A percentile compares a stretch with the other conserved stretches of the same genome.
These are phyloP conservation scores for Rhinocladiella similis DNA, from an alignment of 2,329 filamentous ascomycete species.

Conservation along the genomic window DNA sequence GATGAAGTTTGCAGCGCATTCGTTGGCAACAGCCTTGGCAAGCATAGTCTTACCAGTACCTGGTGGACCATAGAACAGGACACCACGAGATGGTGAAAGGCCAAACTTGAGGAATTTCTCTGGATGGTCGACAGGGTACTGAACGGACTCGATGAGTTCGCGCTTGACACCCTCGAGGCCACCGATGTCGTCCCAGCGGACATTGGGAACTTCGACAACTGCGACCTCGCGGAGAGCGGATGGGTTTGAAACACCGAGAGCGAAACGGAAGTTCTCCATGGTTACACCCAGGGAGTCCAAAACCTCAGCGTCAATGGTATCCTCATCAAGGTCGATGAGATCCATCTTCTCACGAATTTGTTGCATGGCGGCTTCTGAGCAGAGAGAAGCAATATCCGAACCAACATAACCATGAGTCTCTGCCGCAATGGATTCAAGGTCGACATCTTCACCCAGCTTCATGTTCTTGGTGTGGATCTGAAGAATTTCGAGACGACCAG, in stretches of 20 bases:
- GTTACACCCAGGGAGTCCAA: slow-evolving; percentile 97
- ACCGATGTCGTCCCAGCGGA: slow-evolving; percentile 99
- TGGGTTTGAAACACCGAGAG: slow-evolving; percentile 96
- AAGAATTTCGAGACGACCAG: slow-evolving; percentile 96
- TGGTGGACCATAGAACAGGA: slow-evolving; percentile 96
- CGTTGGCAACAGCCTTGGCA: slow-evolving; percentile 98
- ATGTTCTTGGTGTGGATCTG: slow-evolving; percentile 99
- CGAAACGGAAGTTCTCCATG: slow-evolving; percentile 99
- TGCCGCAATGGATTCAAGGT: slow-evolving; percentile 91
- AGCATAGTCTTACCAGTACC: slow-evolving; percentile 99
- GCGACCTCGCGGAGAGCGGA: slow-evolving; percentile 98
- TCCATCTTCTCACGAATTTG: slow-evolving; percentile 99
- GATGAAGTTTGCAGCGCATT: slow-evolving; percentile 99
- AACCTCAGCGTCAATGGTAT: slow-evolving; percentile 98
- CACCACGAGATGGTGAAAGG: slow-evolving; percentile 94
- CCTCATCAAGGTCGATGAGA: slow-evolving; percentile 96
- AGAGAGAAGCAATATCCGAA: slow-evolving; percentile 96
- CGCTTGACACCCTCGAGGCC: slow-evolving; percentile 98
- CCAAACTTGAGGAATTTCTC: slow-evolving; percentile 99
- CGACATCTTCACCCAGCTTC: slow-evolving; percentile 96
- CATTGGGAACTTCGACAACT: slow-evolving; percentile 98
- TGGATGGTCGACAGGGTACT: slow-evolving; percentile 98
- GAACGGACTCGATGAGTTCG: slow-evolving; percentile 97
- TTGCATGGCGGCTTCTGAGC: slow-evolving; percentile 99
- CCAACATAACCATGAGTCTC: slow-evolving; percentile 99